These are phyloP conservation scores for Astrephomene gubernaculifera DNA, from an alignment of 139 green algal genomes.

Conservation along the genomic window DNA sequence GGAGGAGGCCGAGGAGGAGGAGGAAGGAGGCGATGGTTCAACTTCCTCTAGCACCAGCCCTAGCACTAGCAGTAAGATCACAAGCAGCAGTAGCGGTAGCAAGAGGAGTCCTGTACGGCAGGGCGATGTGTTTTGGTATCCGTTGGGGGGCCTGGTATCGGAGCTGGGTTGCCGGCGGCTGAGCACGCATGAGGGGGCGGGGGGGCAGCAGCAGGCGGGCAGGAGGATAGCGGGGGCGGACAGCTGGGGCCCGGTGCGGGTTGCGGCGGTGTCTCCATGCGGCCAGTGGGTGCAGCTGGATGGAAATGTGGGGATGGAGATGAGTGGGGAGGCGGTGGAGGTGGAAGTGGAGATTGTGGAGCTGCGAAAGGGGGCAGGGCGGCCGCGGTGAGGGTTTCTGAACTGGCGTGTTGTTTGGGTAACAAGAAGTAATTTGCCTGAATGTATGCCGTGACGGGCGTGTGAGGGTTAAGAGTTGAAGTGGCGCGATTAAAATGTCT, in stretches of 20 bases:
- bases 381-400: too few relatives aligned
- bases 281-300: conserved; percentile 42
- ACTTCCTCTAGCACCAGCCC: too few relatives aligned
- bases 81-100: neutral
- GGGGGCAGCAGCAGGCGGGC: neutral
- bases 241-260: conserved; percentile 26
- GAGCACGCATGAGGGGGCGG: neutral
- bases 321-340: conserved; percentile 23
- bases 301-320: conserved; percentile 5
- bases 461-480: too few relatives aligned
- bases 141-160: conserved; percentile 7
- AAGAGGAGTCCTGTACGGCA: neutral
- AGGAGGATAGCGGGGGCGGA: neutral
- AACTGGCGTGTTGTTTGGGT: too few relatives aligned
- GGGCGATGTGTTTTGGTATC: conserved; percentile 35
- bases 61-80: too few relatives aligned
- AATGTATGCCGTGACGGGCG: too few relatives aligned
- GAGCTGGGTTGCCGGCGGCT: conserved; percentile 8
- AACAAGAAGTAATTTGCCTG: too few relatives aligned
- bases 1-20: too few relatives aligned
- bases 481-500: too few relatives aligned
- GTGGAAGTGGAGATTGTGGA: conserved; percentile 24
- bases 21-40: too few relatives aligned
- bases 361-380: neutral
- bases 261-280: conserved; percentile 7